Evolutionary conservation across 148 eudicot species (phyloP).

Genomic region (Limonium bicolor): DNA sequence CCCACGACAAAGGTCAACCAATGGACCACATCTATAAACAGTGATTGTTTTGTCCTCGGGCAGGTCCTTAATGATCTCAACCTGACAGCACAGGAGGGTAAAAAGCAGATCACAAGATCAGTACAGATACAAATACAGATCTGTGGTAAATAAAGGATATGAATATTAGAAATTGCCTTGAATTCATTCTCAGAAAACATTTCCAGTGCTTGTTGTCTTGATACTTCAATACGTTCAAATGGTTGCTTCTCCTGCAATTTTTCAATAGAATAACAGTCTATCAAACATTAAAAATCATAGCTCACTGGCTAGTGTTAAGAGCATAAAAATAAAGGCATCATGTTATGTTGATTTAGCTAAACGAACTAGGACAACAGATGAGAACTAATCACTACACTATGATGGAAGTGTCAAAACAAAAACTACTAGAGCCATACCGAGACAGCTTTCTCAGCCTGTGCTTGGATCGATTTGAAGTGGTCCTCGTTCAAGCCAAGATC

Average conservation of each 20-base stretch:
- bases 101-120: not conserved
- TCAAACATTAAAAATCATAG: too few species aligned
- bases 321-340: too few species aligned
- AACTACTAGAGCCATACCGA: conserved; percentile 48
- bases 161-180: conserved; percentile 34
- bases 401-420: too few species aligned
- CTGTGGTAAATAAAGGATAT: not conserved
- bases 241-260: conserved; percentile 78
- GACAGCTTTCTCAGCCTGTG: conserved; percentile 63
- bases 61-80: conserved; percentile 84
- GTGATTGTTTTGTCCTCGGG: conserved; percentile 97
- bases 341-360: too few species aligned
- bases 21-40: conserved; percentile 95
- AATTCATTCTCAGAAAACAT: conserved; percentile 85
- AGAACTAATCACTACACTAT: too few species aligned
- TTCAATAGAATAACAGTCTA: too few species aligned
- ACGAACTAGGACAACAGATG: too few species aligned
- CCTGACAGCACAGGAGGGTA: conserved; percentile 22
- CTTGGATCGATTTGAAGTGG: conserved; percentile 63
- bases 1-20: conserved; percentile 97
- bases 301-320: too few species aligned
- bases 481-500: conserved; percentile 85
- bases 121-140: not conserved
- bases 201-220: conserved; percentile 85
- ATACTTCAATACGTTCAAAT: conserved; percentile 92